Percentiles rank a stretch among this genome's conserved stretches.
Evolutionary conservation across 495 filamentous ascomycete genomes (phyloP).

Genomic region (Penicillium manginii): DNA sequence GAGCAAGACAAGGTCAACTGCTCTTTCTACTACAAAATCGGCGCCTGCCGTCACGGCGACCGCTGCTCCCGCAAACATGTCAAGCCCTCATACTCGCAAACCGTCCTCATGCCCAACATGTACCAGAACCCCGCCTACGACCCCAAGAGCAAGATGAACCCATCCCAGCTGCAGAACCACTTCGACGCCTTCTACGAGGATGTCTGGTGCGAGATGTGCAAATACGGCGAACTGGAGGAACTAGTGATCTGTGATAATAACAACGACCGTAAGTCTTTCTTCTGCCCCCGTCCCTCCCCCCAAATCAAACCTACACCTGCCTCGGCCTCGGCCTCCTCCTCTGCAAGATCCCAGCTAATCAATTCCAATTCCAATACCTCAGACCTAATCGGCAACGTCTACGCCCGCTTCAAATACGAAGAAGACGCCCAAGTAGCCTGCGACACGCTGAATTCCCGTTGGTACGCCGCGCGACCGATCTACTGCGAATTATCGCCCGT

Average conservation of each 20-base stretch:
- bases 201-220: conserved; percentile 99
- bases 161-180: conserved; percentile 93
- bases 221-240: conserved; percentile 88
- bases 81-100: conserved; percentile 97
- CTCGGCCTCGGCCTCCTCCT: too few relatives aligned
- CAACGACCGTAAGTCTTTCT: conserved; percentile 79
- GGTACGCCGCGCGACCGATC: conserved; percentile 96
- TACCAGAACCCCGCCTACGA: conserved; percentile 99
- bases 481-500: conserved; percentile 98
- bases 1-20: conserved; percentile 97
- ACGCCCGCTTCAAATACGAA: conserved; percentile 99
- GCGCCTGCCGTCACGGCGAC: conserved; percentile 96
- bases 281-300: not conserved
- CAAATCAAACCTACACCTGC: too few relatives aligned
- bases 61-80: conserved; percentile 98
- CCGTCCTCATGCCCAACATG: conserved; percentile 95
- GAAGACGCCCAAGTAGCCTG: conserved; percentile 91
- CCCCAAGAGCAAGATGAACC: conserved; percentile 94
- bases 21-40: conserved; percentile 95
- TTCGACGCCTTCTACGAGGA: conserved; percentile 99
- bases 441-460: conserved; percentile 90
- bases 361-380: too few relatives aligned
- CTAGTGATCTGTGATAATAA: conserved; percentile 93
- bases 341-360: too few relatives aligned
- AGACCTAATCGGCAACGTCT: conserved; percentile 98